These are phyloP conservation scores for Citropsis articulata DNA, from an alignment of 345 rosid genomes.

Conservation along the genomic window DNA sequence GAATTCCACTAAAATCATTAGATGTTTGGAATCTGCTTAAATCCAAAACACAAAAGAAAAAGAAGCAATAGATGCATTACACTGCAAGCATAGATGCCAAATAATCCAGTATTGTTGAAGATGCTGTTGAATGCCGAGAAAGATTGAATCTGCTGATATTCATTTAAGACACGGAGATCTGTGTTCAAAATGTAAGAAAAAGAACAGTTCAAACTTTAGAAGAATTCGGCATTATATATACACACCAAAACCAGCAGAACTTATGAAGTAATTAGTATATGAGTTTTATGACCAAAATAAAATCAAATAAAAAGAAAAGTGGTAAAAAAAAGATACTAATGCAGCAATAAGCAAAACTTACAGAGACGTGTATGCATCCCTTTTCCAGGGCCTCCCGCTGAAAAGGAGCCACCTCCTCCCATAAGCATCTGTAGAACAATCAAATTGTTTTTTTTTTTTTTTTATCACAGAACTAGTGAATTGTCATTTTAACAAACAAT, in stretches of 20 bases:
- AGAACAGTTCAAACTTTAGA: slow-evolving; percentile 1
- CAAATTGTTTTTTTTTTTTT: background rate
- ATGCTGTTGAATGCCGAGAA: slow-evolving; percentile 78
- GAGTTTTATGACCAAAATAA: background rate
- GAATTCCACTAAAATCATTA: background rate
- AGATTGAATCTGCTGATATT: slow-evolving; percentile 54
- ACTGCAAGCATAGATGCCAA: slow-evolving; percentile 74
- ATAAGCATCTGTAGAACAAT: slow-evolving; percentile 64
- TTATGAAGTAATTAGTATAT: background rate
- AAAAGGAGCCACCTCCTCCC: slow-evolving; percentile 99
- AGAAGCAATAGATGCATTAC: slow-evolving; percentile 32
- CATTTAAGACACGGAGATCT: slow-evolving; percentile 61
- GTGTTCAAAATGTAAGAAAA: slow-evolving; percentile 21
- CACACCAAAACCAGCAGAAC: background rate
- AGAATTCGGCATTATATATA: background rate
- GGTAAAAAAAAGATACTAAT: background rate
- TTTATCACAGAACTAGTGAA: background rate
- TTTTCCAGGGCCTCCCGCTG: slow-evolving; percentile 97
- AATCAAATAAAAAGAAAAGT: background rate
- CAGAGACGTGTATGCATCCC: slow-evolving; percentile 95
- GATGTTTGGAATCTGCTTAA: background rate
- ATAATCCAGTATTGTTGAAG: slow-evolving; percentile 61
- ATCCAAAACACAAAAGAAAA: background rate
- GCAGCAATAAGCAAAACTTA: slow-evolving; percentile 38
- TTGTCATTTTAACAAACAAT: background rate